phyloP scores from a whole-genome alignment of 129 eudicot genomes.

The Chrysanthemum lavandulifolium region DNA sequence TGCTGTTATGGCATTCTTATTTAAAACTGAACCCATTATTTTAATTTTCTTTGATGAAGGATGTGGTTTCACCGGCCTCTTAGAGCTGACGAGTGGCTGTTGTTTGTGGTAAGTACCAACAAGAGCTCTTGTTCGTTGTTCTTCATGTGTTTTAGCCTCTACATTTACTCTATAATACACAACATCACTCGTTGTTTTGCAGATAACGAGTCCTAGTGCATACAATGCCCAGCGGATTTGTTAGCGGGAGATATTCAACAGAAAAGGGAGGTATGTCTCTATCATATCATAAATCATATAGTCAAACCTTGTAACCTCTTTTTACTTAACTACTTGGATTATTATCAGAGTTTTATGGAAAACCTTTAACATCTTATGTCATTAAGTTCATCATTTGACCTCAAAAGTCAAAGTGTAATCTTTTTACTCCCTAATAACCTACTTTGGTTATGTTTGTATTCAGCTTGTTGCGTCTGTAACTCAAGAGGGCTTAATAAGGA shows the following conservation, averaged over 20 bases:
- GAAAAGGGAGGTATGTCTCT: slow-evolving; percentile 74
- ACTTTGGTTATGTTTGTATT: slow-evolving; percentile 24
- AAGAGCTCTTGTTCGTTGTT: slow-evolving; percentile 11
- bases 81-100: slow-evolving; percentile 94
- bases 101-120: slow-evolving; percentile 65
- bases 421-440: neutral
- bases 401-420: slow-evolving; percentile 7
- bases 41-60: slow-evolving; percentile 41
- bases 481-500: slow-evolving; percentile 88
- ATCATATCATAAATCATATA: neutral
- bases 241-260: slow-evolving; percentile 77
- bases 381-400: neutral
- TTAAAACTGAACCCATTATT: neutral
- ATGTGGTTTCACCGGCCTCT: slow-evolving; percentile 94
- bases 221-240: slow-evolving; percentile 77
- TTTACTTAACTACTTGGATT: slow-evolving; percentile 1
- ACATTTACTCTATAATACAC: neutral
- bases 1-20: slow-evolving; percentile 9
- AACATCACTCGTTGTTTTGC: slow-evolving; percentile 12
- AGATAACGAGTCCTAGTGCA: slow-evolving; percentile 83
- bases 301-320: slow-evolving; percentile 7
- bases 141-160: neutral
- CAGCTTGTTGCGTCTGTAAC: slow-evolving; percentile 85
- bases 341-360: neutral
- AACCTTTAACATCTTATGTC: neutral